phyloP scores from a whole-genome alignment of 305 asterid species.

The Fraxinus angustifolia region DNA sequence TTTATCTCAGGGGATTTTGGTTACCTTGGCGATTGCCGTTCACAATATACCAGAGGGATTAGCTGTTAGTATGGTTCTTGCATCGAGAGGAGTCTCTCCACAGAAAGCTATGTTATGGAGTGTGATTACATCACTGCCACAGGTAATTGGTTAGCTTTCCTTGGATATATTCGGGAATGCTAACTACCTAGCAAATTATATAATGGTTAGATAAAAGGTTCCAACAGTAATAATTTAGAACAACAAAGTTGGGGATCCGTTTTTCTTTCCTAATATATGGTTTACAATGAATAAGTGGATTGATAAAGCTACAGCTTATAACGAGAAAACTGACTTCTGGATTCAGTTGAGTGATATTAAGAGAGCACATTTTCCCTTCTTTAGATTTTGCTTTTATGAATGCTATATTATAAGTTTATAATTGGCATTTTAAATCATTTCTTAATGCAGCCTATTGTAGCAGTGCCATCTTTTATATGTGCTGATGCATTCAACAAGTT shows the following conservation, averaged over 20 bases:
- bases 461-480: slow-evolving; percentile 92
- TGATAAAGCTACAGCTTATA: neutral
- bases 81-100: slow-evolving; percentile 97
- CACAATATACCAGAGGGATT: slow-evolving; percentile 98
- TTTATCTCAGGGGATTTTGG: slow-evolving; percentile 79
- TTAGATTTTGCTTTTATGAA: neutral
- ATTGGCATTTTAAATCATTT: slow-evolving; percentile 23
- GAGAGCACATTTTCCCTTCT: neutral
- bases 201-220: neutral
- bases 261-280: neutral
- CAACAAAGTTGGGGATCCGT: neutral
- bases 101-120: slow-evolving; percentile 96
- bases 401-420: slow-evolving; percentile 17
- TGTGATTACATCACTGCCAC: slow-evolving; percentile 88
- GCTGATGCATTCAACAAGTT: slow-evolving; percentile 95
- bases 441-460: slow-evolving; percentile 86
- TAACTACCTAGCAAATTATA: neutral
- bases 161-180: slow-evolving; percentile 10
- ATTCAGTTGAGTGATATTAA: neutral
- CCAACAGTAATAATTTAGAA: neutral
- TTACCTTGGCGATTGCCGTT: slow-evolving; percentile 91
- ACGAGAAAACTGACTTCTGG: neutral
- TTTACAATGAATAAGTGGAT: neutral
- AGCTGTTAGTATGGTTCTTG: slow-evolving; percentile 98
- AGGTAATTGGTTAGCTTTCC: slow-evolving; percentile 45